Evolutionary conservation across 179 eudicot species (phyloP), one percentile per base, ranked within the genome.

Genomic region (Corrigiola litoralis): DNA sequence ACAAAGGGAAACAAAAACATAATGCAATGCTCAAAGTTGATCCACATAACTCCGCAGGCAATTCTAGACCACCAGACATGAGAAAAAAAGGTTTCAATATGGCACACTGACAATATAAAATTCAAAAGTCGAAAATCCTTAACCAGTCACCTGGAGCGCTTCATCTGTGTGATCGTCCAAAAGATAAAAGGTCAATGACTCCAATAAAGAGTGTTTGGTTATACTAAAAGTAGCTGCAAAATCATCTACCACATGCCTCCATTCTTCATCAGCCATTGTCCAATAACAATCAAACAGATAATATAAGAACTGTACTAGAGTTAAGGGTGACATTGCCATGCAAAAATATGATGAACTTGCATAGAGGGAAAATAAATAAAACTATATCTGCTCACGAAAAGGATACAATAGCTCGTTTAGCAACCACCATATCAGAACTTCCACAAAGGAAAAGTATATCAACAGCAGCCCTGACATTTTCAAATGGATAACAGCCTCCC

Each of bases 381-480:
- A 27, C 21, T 18, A 37, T 12, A 66, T 14, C 40, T 6, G 6
- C 46, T 5, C 21, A 9, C 1, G 13, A 28, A 70, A 81, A 88
- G 99, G 99, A 95, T 95, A 95, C 97, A 63, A 90, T 86, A 40
- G 97, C 96, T 76, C 85, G 88, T 75, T 95, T 95, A 49, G 99
- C 94, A 63, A 95, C 79, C 70, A 81, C 95, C 89, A 95, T 55
- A 80, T 88, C 95, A 47, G 92, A 83, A 57, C 81, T 82, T 75
- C 95, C 99, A 71, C 68, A 87, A 28, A 88, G 76, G 74, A 95
- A 91, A 36, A 95, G 97, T 57, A 78, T 51, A 72, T 95, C 99
- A 66, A 82, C 80, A 70, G 95, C 95, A 67, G 80, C 84, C 77
- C 96, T 85, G 48, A 88, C 66, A 70, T 77, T 83, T 81, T 88